These are phyloP conservation scores for Phylloporus sp. DNA, from an alignment of 768 basidiomycete genomes.

Conservation along the genomic window DNA sequence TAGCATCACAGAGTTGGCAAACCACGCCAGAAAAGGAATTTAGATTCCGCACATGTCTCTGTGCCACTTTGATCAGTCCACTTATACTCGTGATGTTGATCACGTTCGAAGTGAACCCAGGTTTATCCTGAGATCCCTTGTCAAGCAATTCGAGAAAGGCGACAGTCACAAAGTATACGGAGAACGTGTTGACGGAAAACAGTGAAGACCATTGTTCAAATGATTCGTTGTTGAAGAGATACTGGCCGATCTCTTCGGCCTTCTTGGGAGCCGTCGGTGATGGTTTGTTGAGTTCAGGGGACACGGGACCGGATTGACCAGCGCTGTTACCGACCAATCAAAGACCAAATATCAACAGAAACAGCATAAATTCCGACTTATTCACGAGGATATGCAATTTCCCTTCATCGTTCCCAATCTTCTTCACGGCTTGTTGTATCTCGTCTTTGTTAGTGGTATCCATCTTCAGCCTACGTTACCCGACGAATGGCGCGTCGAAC, in stretches of 20 bases:
- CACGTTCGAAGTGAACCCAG: slow-evolving; percentile 57
- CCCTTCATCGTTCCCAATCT: slow-evolving; percentile 41
- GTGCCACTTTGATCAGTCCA: slow-evolving; percentile 63
- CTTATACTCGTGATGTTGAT: slow-evolving; percentile 79
- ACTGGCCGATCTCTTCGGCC: slow-evolving; percentile 60
- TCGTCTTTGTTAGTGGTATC: slow-evolving; percentile 69
- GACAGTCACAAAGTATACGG: slow-evolving; percentile 72
- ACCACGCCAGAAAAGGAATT: background rate
- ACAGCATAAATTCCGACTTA: slow-evolving; percentile 46
- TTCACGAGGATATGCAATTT: slow-evolving; percentile 77
- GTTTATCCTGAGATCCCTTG: slow-evolving; percentile 58
- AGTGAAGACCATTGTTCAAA: slow-evolving; percentile 59
- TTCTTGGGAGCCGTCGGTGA: slow-evolving; percentile 55
- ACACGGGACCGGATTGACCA: slow-evolving; percentile 64
- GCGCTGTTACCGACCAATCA: slow-evolving; percentile 42
- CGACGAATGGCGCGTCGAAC: background rate
- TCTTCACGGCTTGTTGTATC: slow-evolving; percentile 51
- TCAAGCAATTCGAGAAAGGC: slow-evolving; percentile 74
- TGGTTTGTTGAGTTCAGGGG: slow-evolving; percentile 52
- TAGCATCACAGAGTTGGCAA: background rate
- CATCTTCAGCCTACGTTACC: slow-evolving; percentile 49
- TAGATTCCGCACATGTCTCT: slow-evolving; percentile 64
- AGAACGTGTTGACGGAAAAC: slow-evolving; percentile 65
- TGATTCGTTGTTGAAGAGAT: slow-evolving; percentile 64
- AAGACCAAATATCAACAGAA: background rate